These are phyloP conservation scores for Maudiozyma saulgeensis DNA, from an alignment of 805 yeast genomes.

Conservation along the genomic window DNA sequence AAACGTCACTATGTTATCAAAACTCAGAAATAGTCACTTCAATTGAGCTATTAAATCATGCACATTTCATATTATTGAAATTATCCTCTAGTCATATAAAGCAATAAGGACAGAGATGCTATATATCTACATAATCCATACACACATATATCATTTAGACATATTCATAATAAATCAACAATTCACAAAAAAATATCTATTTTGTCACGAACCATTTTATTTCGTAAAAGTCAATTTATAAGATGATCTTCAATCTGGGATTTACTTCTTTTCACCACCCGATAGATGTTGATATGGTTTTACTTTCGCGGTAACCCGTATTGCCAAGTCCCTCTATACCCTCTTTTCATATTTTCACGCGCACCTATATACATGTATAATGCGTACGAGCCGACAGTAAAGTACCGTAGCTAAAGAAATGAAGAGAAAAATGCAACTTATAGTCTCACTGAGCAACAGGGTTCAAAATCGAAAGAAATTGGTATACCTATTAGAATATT, in stretches of 20 bases:
- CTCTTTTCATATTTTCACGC: not conserved
- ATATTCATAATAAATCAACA: not conserved
- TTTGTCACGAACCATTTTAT: not conserved
- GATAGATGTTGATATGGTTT: too few species aligned
- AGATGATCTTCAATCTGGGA: too few species aligned
- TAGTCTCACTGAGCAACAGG: too few species aligned
- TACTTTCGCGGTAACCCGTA: too few species aligned
- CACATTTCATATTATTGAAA: not conserved
- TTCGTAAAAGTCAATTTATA: too few species aligned
- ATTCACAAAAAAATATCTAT: not conserved
- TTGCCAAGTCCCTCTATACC: too few species aligned
- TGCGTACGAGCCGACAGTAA: not conserved
- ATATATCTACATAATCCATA: not conserved
- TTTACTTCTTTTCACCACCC: too few species aligned
- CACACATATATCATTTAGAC: not conserved
- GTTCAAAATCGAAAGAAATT: too few species aligned
- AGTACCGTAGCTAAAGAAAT: not conserved
- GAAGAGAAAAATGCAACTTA: too few species aligned
- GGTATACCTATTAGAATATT: too few species aligned
- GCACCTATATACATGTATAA: not conserved
- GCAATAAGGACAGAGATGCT: not conserved
- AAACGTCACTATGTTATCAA: not conserved
- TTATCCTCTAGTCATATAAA: not conserved
- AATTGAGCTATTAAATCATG: not conserved
- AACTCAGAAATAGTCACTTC: not conserved